phyloP scores from a whole-genome alignment of 352 stramenopile genomes.

The Peronospora tabacina region DNA sequence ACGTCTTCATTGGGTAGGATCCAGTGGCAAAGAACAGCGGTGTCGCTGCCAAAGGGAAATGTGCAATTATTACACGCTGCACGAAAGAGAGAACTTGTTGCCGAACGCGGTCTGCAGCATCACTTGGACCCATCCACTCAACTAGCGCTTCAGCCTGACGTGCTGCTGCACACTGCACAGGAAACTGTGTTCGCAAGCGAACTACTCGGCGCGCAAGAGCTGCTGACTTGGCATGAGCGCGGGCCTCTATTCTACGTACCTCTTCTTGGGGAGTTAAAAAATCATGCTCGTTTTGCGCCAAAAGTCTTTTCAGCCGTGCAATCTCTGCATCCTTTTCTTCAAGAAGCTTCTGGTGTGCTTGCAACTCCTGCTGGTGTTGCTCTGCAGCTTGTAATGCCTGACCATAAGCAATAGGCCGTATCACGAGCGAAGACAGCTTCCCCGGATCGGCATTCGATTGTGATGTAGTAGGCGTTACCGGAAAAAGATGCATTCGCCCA shows the following conservation, averaged over 20 bases:
- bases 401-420: slow-evolving; percentile 62
- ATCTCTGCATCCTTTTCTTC: slow-evolving; percentile 69
- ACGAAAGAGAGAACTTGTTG: slow-evolving; percentile 63
- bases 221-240: slow-evolving; percentile 16
- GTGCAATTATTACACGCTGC: slow-evolving; percentile 46
- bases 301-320: slow-evolving; percentile 30
- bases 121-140: slow-evolving; percentile 56
- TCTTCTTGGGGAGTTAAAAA: slow-evolving; percentile 9
- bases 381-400: slow-evolving; percentile 58
- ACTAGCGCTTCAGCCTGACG: slow-evolving; percentile 41
- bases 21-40: slow-evolving; percentile 67
- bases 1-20: slow-evolving; percentile 87
- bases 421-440: slow-evolving; percentile 48
- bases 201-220: slow-evolving; percentile 16
- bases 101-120: slow-evolving; percentile 53
- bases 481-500: slow-evolving; percentile 27
- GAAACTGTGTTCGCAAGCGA: slow-evolving; percentile 35
- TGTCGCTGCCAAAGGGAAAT: slow-evolving; percentile 38
- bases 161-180: slow-evolving; percentile 24
- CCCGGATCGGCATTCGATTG: slow-evolving; percentile 3
- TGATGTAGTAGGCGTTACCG: slow-evolving; percentile 17
- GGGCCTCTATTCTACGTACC: slow-evolving; percentile 3
- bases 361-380: slow-evolving; percentile 52
- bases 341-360: slow-evolving; percentile 48
- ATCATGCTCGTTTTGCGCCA: slow-evolving; percentile 26